These are phyloP conservation scores for Aphanomyces euteiches DNA, from an alignment of 352 stramenopile genomes.

Conservation along the genomic window DNA sequence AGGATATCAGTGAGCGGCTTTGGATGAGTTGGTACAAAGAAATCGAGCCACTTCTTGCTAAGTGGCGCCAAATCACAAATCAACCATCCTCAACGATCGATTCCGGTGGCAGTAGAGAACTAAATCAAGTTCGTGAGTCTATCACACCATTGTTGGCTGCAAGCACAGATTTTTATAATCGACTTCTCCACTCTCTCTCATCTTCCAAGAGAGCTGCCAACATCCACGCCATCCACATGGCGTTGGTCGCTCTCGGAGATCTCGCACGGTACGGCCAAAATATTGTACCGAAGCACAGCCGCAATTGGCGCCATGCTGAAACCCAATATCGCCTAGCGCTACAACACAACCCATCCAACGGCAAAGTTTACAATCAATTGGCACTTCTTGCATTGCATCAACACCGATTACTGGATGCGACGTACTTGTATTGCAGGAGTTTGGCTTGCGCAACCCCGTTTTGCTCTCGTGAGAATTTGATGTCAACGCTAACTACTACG, in stretches of 20 bases:
- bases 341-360: constrained; percentile 41
- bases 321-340: constrained; percentile 43
- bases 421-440: constrained; percentile 49
- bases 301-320: constrained; percentile 37
- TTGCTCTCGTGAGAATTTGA: constrained; percentile 39
- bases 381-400: constrained; percentile 44
- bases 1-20: constrained; percentile 53
- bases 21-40: constrained; percentile 68
- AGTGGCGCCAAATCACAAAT: background rate
- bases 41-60: constrained; percentile 35
- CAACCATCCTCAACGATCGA: constrained; percentile 23
- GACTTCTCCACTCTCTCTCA: constrained; percentile 31
- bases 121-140: constrained; percentile 28
- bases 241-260: constrained; percentile 50
- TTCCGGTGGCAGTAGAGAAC: too few species aligned
- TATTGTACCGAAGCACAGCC: constrained; percentile 17
- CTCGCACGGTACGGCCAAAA: constrained; percentile 45
- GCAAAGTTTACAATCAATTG: constrained; percentile 62
- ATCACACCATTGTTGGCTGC: constrained; percentile 34
- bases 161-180: constrained; percentile 36
- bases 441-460: constrained; percentile 46
- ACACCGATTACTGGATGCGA: constrained; percentile 36
- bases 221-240: constrained; percentile 40
- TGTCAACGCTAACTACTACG: constrained; percentile 34
- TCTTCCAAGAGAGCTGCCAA: constrained; percentile 24